Conservation (phyloP, 352 stramenopile species). For the Globisporangium nodosum region DNA sequence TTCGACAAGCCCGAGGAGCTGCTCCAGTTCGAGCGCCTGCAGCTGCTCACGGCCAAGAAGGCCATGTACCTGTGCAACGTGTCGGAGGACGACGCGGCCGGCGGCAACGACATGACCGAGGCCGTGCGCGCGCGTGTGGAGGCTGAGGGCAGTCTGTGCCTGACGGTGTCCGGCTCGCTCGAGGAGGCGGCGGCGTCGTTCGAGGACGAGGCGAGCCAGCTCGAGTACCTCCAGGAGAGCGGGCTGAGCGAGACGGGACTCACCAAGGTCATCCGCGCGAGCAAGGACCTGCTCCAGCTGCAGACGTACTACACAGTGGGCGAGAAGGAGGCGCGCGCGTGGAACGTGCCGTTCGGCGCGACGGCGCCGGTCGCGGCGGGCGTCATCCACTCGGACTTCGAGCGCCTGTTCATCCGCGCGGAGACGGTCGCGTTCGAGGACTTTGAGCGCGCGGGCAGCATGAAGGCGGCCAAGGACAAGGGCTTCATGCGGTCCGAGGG, state of each 20-base stretch:
- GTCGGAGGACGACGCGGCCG: slow-evolving; percentile 91
- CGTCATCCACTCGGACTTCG: slow-evolving; percentile 88
- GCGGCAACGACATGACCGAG: slow-evolving; percentile 92
- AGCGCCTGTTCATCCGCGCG: slow-evolving; percentile 79
- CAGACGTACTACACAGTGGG: slow-evolving; percentile 97
- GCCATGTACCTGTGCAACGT: slow-evolving; percentile 98
- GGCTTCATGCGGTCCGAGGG: slow-evolving; percentile 94
- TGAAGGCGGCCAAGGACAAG: slow-evolving; percentile 92
- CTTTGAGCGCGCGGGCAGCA: slow-evolving; percentile 89
- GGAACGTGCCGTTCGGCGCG: slow-evolving; percentile 77
- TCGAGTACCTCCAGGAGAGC: slow-evolving; percentile 92
- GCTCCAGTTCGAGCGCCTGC: slow-evolving; percentile 72
- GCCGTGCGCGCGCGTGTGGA: slow-evolving; percentile 62
- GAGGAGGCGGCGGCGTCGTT: slow-evolving; percentile 79
- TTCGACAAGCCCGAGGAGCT: slow-evolving; percentile 86
- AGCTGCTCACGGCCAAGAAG: slow-evolving; percentile 89
- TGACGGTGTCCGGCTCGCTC: slow-evolving; percentile 70
- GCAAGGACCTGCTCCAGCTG: slow-evolving; percentile 92
- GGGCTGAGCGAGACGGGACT: slow-evolving; percentile 70
- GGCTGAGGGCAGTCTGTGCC: slow-evolving; percentile 57
- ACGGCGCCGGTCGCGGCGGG: slow-evolving; percentile 62
- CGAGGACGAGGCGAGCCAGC: slow-evolving; percentile 86
- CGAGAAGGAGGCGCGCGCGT: slow-evolving; percentile 77
- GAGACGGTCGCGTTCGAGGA: slow-evolving; percentile 97
- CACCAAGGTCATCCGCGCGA: slow-evolving; percentile 82